Evolutionary conservation across 1,284 basidiomycete species (phyloP).

Genomic region (Limonomyces culmigenus): DNA sequence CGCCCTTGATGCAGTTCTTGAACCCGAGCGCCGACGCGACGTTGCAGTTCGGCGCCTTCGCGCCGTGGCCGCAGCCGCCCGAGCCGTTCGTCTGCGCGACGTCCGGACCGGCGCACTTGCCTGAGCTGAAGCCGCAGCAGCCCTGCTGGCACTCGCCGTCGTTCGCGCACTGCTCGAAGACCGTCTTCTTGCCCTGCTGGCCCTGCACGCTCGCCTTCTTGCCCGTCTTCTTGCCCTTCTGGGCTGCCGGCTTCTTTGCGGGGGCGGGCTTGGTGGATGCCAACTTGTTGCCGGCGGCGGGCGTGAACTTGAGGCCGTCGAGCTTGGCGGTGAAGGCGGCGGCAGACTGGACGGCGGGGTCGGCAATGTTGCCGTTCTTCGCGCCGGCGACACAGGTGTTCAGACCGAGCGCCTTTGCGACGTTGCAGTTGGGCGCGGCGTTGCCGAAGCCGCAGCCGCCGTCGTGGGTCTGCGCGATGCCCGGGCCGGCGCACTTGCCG

Average conservation of each 20-base stretch:
- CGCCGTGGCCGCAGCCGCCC: too few species aligned
- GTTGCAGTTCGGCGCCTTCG: too few species aligned
- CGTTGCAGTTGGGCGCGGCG: slow-evolving; percentile 1
- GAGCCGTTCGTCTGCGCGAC: too few species aligned
- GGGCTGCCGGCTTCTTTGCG: not conserved
- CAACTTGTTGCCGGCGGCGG: not conserved
- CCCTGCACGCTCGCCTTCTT: not conserved
- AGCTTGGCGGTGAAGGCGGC: not conserved
- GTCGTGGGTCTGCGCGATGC: not conserved
- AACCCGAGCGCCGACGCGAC: too few species aligned
- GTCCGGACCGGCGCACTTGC: too few species aligned
- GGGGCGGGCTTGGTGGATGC: not conserved
- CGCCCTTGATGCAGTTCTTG: too few species aligned
- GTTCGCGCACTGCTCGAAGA: not conserved
- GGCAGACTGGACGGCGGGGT: not conserved
- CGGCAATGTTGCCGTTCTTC: not conserved
- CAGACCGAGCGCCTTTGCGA: not conserved
- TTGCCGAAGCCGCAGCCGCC: slow-evolving; percentile 1
- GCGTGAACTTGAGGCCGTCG: not conserved
- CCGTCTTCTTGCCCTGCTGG: not conserved
- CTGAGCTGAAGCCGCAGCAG: too few species aligned
- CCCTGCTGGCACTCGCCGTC: not conserved
- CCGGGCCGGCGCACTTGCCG: slow-evolving; percentile 3
- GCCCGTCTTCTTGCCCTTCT: too few species aligned
- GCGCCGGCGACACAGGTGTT: not conserved